phyloP scores from a whole-genome alignment of 495 filamentous ascomycete species.

The Hypomontagnella submonticulosa region DNA sequence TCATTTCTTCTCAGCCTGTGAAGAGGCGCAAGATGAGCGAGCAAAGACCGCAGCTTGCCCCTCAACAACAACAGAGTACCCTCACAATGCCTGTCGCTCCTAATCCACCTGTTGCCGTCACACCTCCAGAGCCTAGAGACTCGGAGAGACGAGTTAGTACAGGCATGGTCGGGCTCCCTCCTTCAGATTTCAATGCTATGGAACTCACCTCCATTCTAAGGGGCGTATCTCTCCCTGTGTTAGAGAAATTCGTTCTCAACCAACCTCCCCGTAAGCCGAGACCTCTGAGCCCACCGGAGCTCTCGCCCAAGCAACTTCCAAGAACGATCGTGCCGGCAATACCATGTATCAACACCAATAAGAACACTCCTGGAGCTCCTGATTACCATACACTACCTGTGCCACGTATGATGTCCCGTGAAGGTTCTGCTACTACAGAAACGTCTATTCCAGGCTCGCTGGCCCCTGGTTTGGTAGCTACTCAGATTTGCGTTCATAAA shows the following conservation, averaged over 20 bases:
- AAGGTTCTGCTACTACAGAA: background rate
- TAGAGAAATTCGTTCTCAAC: slow-evolving; percentile 43
- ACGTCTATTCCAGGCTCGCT: background rate
- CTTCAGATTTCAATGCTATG: slow-evolving; percentile 41
- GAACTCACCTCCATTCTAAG: slow-evolving; percentile 39
- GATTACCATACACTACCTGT: slow-evolving; percentile 7
- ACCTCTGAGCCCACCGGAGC: slow-evolving; percentile 40
- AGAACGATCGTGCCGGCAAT: slow-evolving; percentile 23
- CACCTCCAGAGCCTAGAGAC: slow-evolving; percentile 26
- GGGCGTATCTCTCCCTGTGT: slow-evolving; percentile 49
- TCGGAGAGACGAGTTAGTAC: slow-evolving; percentile 49
- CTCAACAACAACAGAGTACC: slow-evolving; percentile 13
- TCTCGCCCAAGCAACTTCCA: slow-evolving; percentile 50
- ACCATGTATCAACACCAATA: slow-evolving; percentile 1
- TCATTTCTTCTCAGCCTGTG: slow-evolving; percentile 56
- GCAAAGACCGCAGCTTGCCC: slow-evolving; percentile 19
- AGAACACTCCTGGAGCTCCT: background rate
- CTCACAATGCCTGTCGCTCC: slow-evolving; percentile 10
- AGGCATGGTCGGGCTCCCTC: slow-evolving; percentile 48
- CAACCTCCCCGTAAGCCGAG: slow-evolving; percentile 42
- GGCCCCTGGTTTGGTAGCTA: background rate
- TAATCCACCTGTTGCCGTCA: slow-evolving; percentile 2
- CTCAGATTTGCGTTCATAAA: slow-evolving; percentile 14
- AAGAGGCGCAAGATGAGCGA: slow-evolving; percentile 51
- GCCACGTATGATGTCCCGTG: slow-evolving; percentile 16